These are phyloP conservation scores for Lactarius evosmus DNA, from an alignment of 768 basidiomycete species.

Conservation along the genomic window DNA sequence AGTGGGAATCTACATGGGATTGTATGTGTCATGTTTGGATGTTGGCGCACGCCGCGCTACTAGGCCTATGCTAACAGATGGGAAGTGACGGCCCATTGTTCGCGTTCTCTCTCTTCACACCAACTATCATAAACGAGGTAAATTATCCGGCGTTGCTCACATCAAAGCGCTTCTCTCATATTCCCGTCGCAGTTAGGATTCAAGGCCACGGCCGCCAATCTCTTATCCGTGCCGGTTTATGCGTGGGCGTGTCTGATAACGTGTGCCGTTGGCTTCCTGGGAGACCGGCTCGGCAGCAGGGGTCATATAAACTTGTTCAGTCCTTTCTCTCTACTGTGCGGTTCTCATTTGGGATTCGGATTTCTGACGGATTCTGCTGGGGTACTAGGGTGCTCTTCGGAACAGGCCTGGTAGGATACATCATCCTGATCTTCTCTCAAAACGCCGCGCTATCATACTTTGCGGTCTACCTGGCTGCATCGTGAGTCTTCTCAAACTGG, in stretches of 20 bases:
- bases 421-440: constrained; percentile 59
- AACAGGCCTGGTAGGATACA: constrained; percentile 56
- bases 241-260: constrained; percentile 70
- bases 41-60: constrained; percentile 1
- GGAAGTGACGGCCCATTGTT: constrained; percentile 49
- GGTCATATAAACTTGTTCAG: constrained; percentile 60
- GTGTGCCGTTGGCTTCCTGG: constrained; percentile 54
- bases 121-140: constrained; percentile 50
- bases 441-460: constrained; percentile 68
- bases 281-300: constrained; percentile 56
- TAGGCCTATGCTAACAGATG: constrained; percentile 11
- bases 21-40: constrained; percentile 41
- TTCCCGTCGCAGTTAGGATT: constrained; percentile 42
- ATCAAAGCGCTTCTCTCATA: neutral
- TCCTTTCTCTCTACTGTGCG: too few relatives aligned
- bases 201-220: constrained; percentile 61
- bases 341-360: constrained; percentile 8
- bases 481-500: constrained; percentile 43
- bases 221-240: constrained; percentile 77
- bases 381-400: constrained; percentile 16
- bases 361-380: neutral
- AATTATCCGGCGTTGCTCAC: constrained; percentile 16
- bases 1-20: constrained; percentile 74
- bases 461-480: constrained; percentile 65
- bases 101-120: constrained; percentile 52